phyloP scores from a whole-genome alignment of 2,329 filamentous ascomycete species.

The Lachnellula arida region DNA sequence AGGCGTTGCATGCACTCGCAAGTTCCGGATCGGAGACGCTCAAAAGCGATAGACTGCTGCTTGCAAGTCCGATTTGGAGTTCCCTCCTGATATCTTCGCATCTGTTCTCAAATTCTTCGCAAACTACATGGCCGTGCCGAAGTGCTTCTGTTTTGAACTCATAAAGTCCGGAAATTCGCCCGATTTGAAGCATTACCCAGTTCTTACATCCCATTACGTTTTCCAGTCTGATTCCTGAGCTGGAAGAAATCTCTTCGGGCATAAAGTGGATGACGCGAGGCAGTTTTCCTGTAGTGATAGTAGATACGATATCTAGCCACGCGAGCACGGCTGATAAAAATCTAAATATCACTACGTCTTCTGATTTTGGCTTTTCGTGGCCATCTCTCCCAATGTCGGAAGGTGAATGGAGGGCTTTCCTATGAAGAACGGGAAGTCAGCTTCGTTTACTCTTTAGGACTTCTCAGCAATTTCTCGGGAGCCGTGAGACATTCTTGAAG shows the following conservation, averaged over 20 bases:
- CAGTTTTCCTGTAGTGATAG: constrained; percentile 40
- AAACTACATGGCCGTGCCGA: constrained; percentile 13
- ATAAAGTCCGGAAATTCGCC: constrained; percentile 48
- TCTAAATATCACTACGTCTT: constrained; percentile 39
- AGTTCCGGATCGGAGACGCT: constrained; percentile 9
- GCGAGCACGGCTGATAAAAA: constrained; percentile 45
- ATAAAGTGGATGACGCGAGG: constrained; percentile 42
- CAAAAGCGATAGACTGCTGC: constrained; percentile 14
- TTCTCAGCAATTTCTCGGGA: too few species aligned
- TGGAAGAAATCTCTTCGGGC: constrained; percentile 33
- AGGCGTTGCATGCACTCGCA: neutral
- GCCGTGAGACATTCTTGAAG: too few species aligned
- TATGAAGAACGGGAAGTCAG: too few species aligned
- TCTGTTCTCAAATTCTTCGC: constrained; percentile 9
- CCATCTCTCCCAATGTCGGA: neutral
- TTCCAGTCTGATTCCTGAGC: constrained; percentile 39
- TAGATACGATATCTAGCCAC: constrained; percentile 47
- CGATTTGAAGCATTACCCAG: constrained; percentile 51
- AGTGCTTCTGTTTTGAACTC: constrained; percentile 50
- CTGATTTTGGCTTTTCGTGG: neutral
- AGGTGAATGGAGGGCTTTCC: too few species aligned
- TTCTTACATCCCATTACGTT: constrained; percentile 53
- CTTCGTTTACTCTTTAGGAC: too few species aligned
- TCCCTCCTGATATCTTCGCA: constrained; percentile 17
- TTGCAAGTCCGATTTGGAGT: constrained; percentile 18